Conservation (phyloP, 169 alveolate species). For the Eimeria sp. region DNA sequence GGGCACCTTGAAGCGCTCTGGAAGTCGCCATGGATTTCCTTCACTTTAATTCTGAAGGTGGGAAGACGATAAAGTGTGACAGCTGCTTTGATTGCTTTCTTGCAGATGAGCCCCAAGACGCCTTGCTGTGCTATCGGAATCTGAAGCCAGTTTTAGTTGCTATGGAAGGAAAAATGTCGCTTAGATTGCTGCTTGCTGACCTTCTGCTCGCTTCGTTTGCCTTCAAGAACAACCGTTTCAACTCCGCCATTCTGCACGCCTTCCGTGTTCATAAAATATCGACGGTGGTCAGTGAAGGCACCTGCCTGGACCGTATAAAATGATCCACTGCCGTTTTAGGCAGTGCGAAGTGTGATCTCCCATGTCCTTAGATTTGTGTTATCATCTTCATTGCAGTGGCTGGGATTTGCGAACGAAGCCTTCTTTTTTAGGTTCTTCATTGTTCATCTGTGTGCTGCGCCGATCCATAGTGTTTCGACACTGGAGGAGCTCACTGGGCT, state of each 20-base stretch:
- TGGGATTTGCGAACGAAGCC: neutral
- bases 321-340: neutral
- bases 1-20: neutral
- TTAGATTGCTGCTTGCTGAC: slow-evolving; percentile 71
- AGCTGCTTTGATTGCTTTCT: neutral
- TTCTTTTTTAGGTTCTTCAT: neutral
- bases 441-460: slow-evolving; percentile 2
- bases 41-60: neutral
- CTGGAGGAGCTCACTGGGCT: slow-evolving; percentile 81
- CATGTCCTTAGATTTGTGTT: neutral
- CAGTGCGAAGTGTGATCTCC: neutral
- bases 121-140: slow-evolving; percentile 68
- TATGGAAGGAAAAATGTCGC: slow-evolving; percentile 77
- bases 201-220: slow-evolving; percentile 76
- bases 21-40: neutral
- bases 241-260: slow-evolving; percentile 64
- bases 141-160: slow-evolving; percentile 63
- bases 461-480: slow-evolving; percentile 44
- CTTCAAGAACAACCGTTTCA: slow-evolving; percentile 73
- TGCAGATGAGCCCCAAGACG: slow-evolving; percentile 67
- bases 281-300: slow-evolving; percentile 41
- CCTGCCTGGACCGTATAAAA: neutral
- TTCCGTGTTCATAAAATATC: slow-evolving; percentile 65
- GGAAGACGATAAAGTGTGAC: neutral
- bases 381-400: neutral